Percentiles rank a stretch among this genome's conserved stretches.
phyloP scores from a whole-genome alignment of 352 stramenopile species.

The Phytophthora vignae region DNA sequence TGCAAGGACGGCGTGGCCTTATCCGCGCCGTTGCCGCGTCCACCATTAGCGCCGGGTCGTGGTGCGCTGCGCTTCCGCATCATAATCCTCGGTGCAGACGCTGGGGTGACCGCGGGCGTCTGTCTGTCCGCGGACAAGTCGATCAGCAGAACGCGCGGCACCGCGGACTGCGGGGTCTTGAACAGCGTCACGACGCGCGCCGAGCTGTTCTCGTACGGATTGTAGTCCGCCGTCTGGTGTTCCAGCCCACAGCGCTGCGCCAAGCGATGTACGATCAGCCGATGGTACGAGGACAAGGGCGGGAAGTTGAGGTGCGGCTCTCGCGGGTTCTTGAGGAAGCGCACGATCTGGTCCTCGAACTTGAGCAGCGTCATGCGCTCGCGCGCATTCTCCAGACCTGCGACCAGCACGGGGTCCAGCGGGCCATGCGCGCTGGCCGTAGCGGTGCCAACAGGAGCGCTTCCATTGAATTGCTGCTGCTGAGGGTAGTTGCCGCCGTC shows the following conservation, averaged over 20 bases:
- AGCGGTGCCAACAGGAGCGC: conserved; percentile 57
- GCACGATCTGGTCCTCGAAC: conserved; percentile 90
- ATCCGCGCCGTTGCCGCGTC: conserved; percentile 53
- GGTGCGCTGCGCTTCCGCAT: conserved; percentile 75
- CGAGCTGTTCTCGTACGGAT: conserved; percentile 73
- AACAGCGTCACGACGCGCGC: conserved; percentile 90
- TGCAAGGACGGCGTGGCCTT: conserved; percentile 84
- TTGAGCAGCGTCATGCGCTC: conserved; percentile 86
- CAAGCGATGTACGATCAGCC: conserved; percentile 92
- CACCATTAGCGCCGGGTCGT: conserved; percentile 47
- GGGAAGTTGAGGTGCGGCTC: conserved; percentile 84
- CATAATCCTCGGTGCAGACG: conserved; percentile 93
- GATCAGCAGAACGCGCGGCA: conserved; percentile 89
- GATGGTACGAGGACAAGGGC: conserved; percentile 88
- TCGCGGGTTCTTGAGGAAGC: conserved; percentile 69
- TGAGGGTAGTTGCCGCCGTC: conserved; percentile 62
- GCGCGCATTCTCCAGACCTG: conserved; percentile 80
- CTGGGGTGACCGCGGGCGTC: conserved; percentile 64
- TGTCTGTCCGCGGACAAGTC: conserved; percentile 84
- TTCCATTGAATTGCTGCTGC: conserved; percentile 22
- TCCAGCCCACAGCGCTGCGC: conserved; percentile 93
- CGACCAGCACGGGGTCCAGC: conserved; percentile 81
- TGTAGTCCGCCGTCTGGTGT: conserved; percentile 87
- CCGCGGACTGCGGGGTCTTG: conserved; percentile 79
- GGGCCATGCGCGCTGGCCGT: conserved; percentile 69